Percentiles rank a stretch among this genome's conserved stretches.
phyloP scores from a whole-genome alignment of 306 rosid genomes.

The Phaseolus lunatus region DNA sequence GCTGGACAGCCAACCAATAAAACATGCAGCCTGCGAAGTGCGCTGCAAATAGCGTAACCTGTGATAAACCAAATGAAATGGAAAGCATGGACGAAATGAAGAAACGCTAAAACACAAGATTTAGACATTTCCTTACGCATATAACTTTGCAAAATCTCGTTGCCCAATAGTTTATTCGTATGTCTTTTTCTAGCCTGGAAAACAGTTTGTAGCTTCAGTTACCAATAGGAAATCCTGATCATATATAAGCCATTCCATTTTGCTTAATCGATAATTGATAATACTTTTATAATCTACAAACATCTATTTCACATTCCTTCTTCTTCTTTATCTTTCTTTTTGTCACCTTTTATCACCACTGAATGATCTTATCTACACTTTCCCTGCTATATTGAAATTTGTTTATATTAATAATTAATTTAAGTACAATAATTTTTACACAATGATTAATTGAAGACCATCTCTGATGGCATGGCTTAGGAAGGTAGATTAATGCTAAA shows the following conservation, averaged over 20 bases:
- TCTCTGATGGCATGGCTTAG: too few species aligned
- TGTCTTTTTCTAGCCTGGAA: constrained; percentile 90
- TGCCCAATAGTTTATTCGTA: constrained; percentile 73
- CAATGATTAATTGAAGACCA: too few species aligned
- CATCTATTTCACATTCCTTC: too few species aligned
- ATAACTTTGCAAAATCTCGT: constrained; percentile 73
- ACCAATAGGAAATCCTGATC: not conserved
- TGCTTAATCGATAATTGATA: not conserved
- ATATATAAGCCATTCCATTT: not conserved
- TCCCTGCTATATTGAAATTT: too few species aligned
- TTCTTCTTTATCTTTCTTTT: too few species aligned
- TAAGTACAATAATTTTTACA: not conserved
- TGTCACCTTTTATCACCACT: too few species aligned
- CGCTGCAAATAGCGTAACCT: constrained; percentile 83
- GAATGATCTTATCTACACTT: too few species aligned
- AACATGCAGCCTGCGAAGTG: constrained; percentile 90
- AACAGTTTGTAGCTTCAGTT: constrained; percentile 27
- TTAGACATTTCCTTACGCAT: constrained; percentile 64
- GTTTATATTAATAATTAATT: not conserved
- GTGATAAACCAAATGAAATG: constrained; percentile 38
- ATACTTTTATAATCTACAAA: not conserved
- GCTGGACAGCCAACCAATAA: constrained; percentile 76
- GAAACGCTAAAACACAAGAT: not conserved
- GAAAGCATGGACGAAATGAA: constrained; percentile 23
- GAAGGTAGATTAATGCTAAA: too few species aligned